Conservation (phyloP, 2,329 filamentous ascomycete species). For the Talaromyces sp. region DNA sequence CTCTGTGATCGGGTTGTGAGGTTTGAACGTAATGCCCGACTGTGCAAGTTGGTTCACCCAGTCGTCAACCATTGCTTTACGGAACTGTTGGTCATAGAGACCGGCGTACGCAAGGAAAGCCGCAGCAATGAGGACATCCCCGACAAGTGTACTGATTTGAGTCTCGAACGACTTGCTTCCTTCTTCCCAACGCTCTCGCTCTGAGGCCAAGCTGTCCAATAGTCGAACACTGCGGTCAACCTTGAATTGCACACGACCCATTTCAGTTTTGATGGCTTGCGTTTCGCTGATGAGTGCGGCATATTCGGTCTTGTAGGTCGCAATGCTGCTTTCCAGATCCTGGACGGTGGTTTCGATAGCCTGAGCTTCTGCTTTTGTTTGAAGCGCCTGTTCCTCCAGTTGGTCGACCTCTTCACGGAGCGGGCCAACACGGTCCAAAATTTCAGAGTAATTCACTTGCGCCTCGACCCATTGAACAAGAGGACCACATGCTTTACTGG, state of each 20-base stretch:
- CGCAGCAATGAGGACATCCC: conserved; percentile 91
- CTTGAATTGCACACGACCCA: conserved; percentile 95
- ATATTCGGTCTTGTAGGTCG: conserved; percentile 93
- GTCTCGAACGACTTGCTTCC: conserved; percentile 98
- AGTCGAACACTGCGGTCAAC: conserved; percentile 92
- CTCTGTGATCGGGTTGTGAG: conserved; percentile 89
- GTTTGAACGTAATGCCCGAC: conserved; percentile 91
- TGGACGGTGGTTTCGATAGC: conserved; percentile 84
- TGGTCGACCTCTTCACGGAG: conserved; percentile 82
- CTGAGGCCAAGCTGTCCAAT: conserved; percentile 90
- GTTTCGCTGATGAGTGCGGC: conserved; percentile 94
- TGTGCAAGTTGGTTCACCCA: conserved; percentile 90
- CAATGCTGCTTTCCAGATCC: conserved; percentile 82
- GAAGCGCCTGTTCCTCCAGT: conserved; percentile 80
- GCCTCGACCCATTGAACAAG: conserved; percentile 96
- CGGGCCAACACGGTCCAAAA: conserved; percentile 88
- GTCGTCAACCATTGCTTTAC: conserved; percentile 95
- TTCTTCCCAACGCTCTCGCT: conserved; percentile 89
- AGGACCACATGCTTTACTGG: conserved; percentile 93
- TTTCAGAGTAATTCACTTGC: conserved; percentile 97
- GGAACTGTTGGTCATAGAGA: conserved; percentile 96
- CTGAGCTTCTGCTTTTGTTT: conserved; percentile 90
- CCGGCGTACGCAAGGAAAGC: conserved; percentile 96
- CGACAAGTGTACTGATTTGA: conserved; percentile 92
- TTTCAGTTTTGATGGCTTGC: conserved; percentile 93